Conservation (phyloP, 2,329 filamentous ascomycete genomes). For the Colletotrichum trifolii region DNA sequence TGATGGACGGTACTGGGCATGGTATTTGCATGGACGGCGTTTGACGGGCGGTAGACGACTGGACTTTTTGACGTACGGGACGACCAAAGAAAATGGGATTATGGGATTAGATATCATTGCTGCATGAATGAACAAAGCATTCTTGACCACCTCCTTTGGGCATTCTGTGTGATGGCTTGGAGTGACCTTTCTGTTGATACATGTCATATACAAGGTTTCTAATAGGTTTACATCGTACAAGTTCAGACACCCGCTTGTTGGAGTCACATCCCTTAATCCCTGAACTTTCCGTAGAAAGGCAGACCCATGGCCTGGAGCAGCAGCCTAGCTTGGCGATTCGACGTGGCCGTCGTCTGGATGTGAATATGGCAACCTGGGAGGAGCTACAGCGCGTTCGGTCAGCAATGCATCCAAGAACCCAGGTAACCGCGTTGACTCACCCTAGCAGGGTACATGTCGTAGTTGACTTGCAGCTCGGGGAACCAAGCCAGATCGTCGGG, state of each 20-base stretch:
- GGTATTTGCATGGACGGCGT: slow-evolving; percentile 51
- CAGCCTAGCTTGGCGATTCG: slow-evolving; percentile 85
- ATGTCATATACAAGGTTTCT: slow-evolving; percentile 36
- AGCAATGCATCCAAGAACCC: slow-evolving; percentile 60
- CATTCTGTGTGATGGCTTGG: background rate
- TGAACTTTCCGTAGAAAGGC: slow-evolving; percentile 83
- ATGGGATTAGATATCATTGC: slow-evolving; percentile 11
- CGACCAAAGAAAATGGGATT: slow-evolving; percentile 18
- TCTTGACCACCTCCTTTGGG: background rate
- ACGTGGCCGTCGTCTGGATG: slow-evolving; percentile 85
- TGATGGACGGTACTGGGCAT: slow-evolving; percentile 16
- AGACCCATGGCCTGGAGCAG: slow-evolving; percentile 62
- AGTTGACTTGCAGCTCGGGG: slow-evolving; percentile 95
- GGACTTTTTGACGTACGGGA: slow-evolving; percentile 21
- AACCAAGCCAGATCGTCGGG: slow-evolving; percentile 83
- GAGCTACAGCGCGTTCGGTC: slow-evolving; percentile 62
- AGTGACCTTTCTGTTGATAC: slow-evolving; percentile 35
- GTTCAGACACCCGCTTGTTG: background rate
- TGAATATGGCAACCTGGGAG: slow-evolving; percentile 88
- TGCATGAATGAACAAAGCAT: slow-evolving; percentile 3
- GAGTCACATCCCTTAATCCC: slow-evolving; percentile 44
- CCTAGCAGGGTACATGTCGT: slow-evolving; percentile 75
- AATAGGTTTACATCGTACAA: slow-evolving; percentile 34
- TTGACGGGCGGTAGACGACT: slow-evolving; percentile 38
- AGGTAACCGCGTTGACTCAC: slow-evolving; percentile 33